Percentiles rank a stretch among this genome's conserved stretches.
These are phyloP conservation scores for Xylaria grammica DNA, from an alignment of 495 filamentous ascomycete genomes.

Conservation along the genomic window DNA sequence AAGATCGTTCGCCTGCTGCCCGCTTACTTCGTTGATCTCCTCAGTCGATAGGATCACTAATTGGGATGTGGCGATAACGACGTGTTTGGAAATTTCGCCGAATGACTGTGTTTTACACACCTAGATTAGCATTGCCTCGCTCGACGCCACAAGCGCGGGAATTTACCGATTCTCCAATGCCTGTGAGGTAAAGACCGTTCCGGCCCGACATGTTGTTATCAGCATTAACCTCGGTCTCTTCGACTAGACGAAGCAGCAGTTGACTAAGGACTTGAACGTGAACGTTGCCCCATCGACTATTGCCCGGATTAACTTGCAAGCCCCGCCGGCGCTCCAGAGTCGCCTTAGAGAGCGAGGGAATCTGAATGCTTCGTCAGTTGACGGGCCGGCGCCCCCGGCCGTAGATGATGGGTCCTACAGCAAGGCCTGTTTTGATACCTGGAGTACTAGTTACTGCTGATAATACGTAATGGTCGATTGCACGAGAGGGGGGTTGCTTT, in stretches of 20 bases:
- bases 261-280: slow-evolving; percentile 65
- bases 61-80: neutral
- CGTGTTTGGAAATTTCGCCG: slow-evolving; percentile 11
- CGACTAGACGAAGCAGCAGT: slow-evolving; percentile 57
- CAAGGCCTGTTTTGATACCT: neutral
- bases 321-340: slow-evolving; percentile 61
- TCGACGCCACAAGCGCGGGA: neutral
- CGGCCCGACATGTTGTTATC: no score
- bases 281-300: slow-evolving; percentile 63
- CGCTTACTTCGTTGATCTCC: no score
- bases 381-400: slow-evolving; percentile 62
- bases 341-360: slow-evolving; percentile 50
- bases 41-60: no score
- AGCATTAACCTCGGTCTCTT: slow-evolving; percentile 55
- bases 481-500: neutral
- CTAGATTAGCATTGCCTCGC: neutral
- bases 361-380: slow-evolving; percentile 61
- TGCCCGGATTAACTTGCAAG: slow-evolving; percentile 58
- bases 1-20: neutral
- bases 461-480: slow-evolving; percentile 3
- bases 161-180: no score
- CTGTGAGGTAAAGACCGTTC: no score
- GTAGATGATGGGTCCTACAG: slow-evolving; percentile 62
- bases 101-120: neutral
- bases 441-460: neutral